phyloP scores from a whole-genome alignment of 768 basidiomycete genomes.

The Sutorius australiensis region DNA sequence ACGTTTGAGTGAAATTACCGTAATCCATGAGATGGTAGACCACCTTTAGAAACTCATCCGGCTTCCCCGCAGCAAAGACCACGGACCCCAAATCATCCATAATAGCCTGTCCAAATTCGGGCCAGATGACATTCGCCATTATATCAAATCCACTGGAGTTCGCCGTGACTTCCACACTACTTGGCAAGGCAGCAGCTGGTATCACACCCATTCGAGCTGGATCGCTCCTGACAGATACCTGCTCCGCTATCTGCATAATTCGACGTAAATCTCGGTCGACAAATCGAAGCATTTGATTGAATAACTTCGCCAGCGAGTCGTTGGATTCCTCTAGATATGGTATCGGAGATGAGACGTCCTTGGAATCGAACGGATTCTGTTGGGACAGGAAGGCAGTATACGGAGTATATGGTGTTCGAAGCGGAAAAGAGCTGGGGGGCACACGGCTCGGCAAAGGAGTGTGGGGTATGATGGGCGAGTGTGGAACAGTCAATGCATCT shows the following conservation, averaged over 20 bases:
- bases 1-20: not conserved
- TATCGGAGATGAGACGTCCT: conserved; percentile 32
- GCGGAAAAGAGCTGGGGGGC: conserved; percentile 36
- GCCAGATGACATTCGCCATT: conserved; percentile 86
- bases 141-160: conserved; percentile 61
- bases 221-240: conserved; percentile 49
- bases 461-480: conserved; percentile 72
- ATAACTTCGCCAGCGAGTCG: conserved; percentile 69
- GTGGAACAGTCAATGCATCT: conserved; percentile 62
- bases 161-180: conserved; percentile 1
- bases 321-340: conserved; percentile 63
- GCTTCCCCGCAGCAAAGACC: conserved; percentile 89
- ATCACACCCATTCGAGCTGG: conserved; percentile 21
- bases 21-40: conserved; percentile 13
- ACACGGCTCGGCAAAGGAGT: conserved; percentile 51
- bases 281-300: conserved; percentile 78
- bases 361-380: conserved; percentile 36
- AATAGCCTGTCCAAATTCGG: conserved; percentile 73
- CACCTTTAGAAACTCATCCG: conserved; percentile 87
- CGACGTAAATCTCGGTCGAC: conserved; percentile 69
- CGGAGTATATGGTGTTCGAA: conserved; percentile 53
- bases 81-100: conserved; percentile 79
- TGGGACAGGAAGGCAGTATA: conserved; percentile 46
- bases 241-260: conserved; percentile 77
- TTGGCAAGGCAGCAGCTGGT: not conserved